A percentile compares a stretch with the other conserved stretches of the same genome.
phyloP scores from a whole-genome alignment of 2,329 filamentous ascomycete genomes.

The Talaromyces sp. region DNA sequence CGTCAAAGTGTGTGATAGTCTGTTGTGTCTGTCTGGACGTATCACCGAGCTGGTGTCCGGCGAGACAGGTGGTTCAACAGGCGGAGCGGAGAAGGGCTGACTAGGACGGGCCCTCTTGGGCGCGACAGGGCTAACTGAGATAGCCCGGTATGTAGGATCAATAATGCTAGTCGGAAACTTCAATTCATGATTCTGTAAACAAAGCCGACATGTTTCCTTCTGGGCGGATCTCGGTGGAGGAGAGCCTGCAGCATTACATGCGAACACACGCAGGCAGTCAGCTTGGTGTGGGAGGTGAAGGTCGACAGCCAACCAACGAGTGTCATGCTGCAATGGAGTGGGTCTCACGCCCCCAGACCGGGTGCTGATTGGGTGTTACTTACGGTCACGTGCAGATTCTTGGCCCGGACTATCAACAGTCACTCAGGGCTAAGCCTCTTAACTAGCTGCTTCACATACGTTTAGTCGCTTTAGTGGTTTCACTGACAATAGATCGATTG shows the following conservation, averaged over 20 bases:
- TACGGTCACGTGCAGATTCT: background rate
- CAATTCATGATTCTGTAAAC: background rate
- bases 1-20: background rate
- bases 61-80: background rate
- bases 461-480: background rate
- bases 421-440: background rate
- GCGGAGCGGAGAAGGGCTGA: constrained; percentile 1
- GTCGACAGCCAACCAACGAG: background rate
- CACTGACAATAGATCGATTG: background rate
- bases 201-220: background rate
- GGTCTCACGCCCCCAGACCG: background rate
- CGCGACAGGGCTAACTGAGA: background rate
- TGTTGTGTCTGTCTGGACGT: background rate
- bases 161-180: background rate
- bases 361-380: background rate
- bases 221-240: background rate
- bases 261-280: constrained; percentile 2
- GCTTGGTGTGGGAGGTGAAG: background rate
- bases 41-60: background rate
- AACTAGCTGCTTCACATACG: background rate
- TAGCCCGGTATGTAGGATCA: background rate
- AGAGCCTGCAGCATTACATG: constrained; percentile 4
- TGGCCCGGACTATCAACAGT: background rate
- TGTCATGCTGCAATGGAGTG: background rate
- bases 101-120: background rate